phyloP scores from a whole-genome alignment of 2,329 filamentous ascomycete genomes.

The Ophiostoma tasmaniense region DNA sequence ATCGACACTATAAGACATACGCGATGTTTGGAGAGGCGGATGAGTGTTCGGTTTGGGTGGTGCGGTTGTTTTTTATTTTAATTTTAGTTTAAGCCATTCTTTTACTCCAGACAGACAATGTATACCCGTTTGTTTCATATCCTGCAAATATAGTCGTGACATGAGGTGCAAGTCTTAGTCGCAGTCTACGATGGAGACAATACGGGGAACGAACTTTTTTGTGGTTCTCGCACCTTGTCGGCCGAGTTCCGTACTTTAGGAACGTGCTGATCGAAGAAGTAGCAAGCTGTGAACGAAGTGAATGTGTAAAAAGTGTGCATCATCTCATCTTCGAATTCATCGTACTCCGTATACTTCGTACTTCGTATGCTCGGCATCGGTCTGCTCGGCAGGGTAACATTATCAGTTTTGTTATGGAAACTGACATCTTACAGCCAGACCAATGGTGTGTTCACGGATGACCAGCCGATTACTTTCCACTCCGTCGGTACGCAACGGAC shows the following conservation, averaged over 20 bases:
- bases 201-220: not conserved
- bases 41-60: not conserved
- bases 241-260: not conserved
- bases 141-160: not conserved
- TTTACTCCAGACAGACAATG: not conserved
- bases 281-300: not conserved
- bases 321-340: not conserved
- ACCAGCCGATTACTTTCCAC: not conserved
- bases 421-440: not conserved
- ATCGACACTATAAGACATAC: not conserved
- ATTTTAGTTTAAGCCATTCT: not conserved
- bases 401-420: not conserved
- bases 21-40: not conserved
- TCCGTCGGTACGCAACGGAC: not conserved
- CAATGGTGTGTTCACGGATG: not conserved
- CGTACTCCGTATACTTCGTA: not conserved
- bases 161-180: not conserved
- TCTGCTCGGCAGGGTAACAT: not conserved
- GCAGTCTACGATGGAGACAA: not conserved
- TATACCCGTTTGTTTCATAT: not conserved
- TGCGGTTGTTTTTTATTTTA: not conserved
- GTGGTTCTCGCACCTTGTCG: not conserved
- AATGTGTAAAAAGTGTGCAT: not conserved
- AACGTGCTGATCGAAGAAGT: not conserved
- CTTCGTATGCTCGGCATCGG: not conserved